Conservation (phyloP, 2,329 filamentous ascomycete species). For the Camptophora hylomeconis region DNA sequence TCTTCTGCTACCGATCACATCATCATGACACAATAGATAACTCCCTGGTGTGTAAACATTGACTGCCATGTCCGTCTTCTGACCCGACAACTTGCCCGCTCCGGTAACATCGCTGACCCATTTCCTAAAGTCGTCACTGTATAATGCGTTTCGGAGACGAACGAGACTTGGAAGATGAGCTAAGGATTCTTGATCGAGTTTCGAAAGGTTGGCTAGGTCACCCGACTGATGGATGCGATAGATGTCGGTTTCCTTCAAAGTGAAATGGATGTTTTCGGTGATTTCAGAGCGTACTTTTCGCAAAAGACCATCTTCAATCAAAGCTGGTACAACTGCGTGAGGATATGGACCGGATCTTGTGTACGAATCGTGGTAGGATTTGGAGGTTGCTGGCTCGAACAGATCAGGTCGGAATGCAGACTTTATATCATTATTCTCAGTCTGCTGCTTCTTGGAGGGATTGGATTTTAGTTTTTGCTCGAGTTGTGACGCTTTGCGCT, state of each 20-base stretch:
- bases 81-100: conserved; percentile 74
- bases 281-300: conserved; percentile 82
- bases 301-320: conserved; percentile 71
- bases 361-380: conserved; percentile 31
- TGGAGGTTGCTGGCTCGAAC: conserved; percentile 27
- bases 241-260: conserved; percentile 97
- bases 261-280: conserved; percentile 81
- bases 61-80: conserved; percentile 98
- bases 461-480: conserved; percentile 10
- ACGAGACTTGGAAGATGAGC: conserved; percentile 81
- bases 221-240: conserved; percentile 99
- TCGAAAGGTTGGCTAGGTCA: conserved; percentile 91
- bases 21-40: conserved; percentile 91
- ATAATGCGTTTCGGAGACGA: conserved; percentile 81
- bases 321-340: conserved; percentile 72
- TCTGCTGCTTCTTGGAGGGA: conserved; percentile 13
- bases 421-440: conserved; percentile 15
- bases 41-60: conserved; percentile 96
- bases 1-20: conserved; percentile 92
- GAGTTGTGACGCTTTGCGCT: conserved; percentile 35
- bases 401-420: conserved; percentile 31
- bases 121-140: conserved; percentile 77
- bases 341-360: conserved; percentile 51
- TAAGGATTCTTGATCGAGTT: conserved; percentile 74
- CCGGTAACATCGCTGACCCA: conserved; percentile 79